phyloP scores from a whole-genome alignment of 2,329 filamentous ascomycete species.

The Scytalidium lignicola region DNA sequence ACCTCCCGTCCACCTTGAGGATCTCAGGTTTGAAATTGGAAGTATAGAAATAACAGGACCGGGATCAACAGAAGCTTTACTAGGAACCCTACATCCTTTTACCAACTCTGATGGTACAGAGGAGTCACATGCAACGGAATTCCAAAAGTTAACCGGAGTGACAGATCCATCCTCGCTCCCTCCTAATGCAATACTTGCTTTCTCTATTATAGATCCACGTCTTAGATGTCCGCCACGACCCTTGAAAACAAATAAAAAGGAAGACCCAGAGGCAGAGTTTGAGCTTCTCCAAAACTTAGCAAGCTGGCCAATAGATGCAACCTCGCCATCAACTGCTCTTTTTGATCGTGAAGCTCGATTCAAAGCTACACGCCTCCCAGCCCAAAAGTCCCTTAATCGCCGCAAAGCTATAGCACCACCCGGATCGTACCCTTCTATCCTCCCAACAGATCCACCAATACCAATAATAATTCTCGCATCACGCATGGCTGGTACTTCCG shows the following conservation, averaged over 20 bases:
- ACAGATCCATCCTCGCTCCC: constrained; percentile 68
- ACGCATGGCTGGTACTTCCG: constrained; percentile 41
- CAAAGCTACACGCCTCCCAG: constrained; percentile 59
- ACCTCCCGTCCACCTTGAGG: constrained; percentile 57
- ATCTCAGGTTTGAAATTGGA: constrained; percentile 66
- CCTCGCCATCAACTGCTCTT: constrained; percentile 45
- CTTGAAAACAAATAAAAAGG: constrained; percentile 34
- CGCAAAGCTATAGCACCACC: constrained; percentile 61
- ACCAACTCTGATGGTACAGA: constrained; percentile 26
- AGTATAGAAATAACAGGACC: constrained; percentile 69
- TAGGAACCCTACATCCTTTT: constrained; percentile 59
- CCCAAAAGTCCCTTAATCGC: constrained; percentile 77
- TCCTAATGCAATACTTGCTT: constrained; percentile 62
- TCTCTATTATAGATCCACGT: constrained; percentile 74
- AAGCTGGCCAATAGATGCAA: constrained; percentile 60
- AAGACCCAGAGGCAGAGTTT: constrained; percentile 30
- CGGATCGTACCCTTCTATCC: constrained; percentile 55
- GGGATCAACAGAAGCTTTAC: constrained; percentile 71
- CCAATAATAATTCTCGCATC: constrained; percentile 68
- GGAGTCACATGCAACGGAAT: constrained; percentile 42
- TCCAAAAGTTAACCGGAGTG: constrained; percentile 49
- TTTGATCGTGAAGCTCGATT: constrained; percentile 66
- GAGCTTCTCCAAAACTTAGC: constrained; percentile 56
- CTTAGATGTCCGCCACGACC: constrained; percentile 68
- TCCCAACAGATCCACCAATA: constrained; percentile 64